Evolutionary conservation across 371 early-diverging fungal genomes (phyloP).

Genomic region (Rhizomucor pusillus): DNA sequence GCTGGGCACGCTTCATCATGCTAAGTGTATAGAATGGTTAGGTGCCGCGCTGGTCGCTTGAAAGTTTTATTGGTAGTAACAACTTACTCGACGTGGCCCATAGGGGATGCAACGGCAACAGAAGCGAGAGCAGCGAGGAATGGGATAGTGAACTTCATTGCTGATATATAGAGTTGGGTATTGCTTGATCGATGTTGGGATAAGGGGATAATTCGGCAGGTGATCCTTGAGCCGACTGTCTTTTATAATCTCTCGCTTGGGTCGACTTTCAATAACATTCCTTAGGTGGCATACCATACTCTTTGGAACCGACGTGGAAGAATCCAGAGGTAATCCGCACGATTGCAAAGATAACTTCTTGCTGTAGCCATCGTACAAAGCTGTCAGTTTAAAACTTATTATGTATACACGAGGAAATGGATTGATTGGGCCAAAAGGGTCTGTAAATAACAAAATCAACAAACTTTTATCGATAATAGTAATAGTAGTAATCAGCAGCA

Average conservation of each 20-base stretch:
- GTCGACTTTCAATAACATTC: background rate
- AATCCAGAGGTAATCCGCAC: background rate
- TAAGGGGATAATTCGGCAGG: no score
- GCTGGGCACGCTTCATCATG: background rate
- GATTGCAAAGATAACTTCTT: no score
- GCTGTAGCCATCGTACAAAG: no score
- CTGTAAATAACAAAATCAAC: no score
- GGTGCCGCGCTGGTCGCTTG: background rate
- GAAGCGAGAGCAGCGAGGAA: slow-evolving; percentile 2
- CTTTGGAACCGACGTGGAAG: background rate
- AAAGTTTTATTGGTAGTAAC: no score
- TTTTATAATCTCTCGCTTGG: no score
- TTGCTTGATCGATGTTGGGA: background rate
- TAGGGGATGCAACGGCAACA: slow-evolving; percentile 5
- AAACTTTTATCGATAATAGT: no score
- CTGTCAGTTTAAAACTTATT: no score
- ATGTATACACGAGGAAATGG: no score
- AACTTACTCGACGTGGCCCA: slow-evolving; percentile 2
- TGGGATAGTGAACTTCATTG: slow-evolving; percentile 4
- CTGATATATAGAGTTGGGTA: background rate
- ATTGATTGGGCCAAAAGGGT: no score
- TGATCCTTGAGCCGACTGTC: no score
- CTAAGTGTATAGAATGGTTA: background rate
- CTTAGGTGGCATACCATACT: slow-evolving; percentile 3
- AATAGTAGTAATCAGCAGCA: no score